Conservation (phyloP, 2,329 filamentous ascomycete genomes). For the Sordariomycetes sp. region DNA sequence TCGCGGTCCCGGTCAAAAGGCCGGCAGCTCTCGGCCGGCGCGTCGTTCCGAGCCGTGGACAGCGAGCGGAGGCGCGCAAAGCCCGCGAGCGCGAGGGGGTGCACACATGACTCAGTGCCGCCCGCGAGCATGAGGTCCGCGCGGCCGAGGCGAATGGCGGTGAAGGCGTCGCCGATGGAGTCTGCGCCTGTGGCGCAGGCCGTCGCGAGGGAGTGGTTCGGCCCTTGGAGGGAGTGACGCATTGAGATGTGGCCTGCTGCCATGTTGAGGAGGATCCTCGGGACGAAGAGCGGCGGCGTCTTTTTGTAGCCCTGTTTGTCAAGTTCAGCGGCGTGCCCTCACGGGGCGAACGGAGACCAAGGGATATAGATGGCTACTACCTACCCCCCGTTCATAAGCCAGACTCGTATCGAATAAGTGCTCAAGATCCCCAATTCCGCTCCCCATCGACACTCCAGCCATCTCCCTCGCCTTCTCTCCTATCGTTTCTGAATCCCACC, state of each 20-base stretch:
- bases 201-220: slow-evolving; percentile 85
- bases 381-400: slow-evolving; percentile 58
- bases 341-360: not conserved
- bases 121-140: slow-evolving; percentile 95
- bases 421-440: slow-evolving; percentile 88
- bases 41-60: slow-evolving; percentile 65
- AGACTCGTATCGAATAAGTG: slow-evolving; percentile 79
- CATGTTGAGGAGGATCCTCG: slow-evolving; percentile 85
- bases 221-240: slow-evolving; percentile 77
- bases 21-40: slow-evolving; percentile 58
- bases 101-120: slow-evolving; percentile 88
- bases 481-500: slow-evolving; percentile 50
- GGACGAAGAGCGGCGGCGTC: slow-evolving; percentile 87
- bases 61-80: slow-evolving; percentile 82
- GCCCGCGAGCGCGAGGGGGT: slow-evolving; percentile 82
- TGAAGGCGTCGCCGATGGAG: slow-evolving; percentile 84
- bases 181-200: slow-evolving; percentile 95
- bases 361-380: slow-evolving; percentile 12
- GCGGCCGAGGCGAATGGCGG: slow-evolving; percentile 83
- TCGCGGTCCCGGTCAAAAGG: slow-evolving; percentile 72
- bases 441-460: slow-evolving; percentile 86
- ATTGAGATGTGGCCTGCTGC: slow-evolving; percentile 93
- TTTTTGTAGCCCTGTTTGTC: slow-evolving; percentile 67
- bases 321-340: not conserved
- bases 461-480: slow-evolving; percentile 57